These are phyloP conservation scores for Grosmannia serpens DNA, from an alignment of 2,329 filamentous ascomycete species.

Conservation along the genomic window DNA sequence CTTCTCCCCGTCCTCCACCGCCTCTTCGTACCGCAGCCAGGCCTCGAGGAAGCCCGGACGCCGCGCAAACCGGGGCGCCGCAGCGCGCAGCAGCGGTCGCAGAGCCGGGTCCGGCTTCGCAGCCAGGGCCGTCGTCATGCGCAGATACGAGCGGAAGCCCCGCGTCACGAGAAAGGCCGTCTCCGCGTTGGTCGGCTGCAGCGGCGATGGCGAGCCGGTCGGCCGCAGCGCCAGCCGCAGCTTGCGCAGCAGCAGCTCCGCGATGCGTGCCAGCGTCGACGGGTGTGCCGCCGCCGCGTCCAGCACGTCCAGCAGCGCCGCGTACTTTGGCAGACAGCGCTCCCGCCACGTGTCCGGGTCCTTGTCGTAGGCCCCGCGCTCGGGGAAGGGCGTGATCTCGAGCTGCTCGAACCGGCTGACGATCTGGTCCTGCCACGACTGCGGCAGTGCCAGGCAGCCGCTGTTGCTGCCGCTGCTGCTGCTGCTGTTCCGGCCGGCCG, in stretches of 20 bases:
- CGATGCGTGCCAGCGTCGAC: constrained; percentile 46
- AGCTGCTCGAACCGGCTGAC: constrained; percentile 56
- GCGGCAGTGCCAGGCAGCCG: constrained; percentile 41
- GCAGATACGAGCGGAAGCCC: constrained; percentile 62
- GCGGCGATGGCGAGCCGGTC: constrained; percentile 33
- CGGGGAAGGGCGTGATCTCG: constrained; percentile 53
- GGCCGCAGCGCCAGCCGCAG: constrained; percentile 53
- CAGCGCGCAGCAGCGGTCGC: constrained; percentile 54
- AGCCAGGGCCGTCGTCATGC: constrained; percentile 45
- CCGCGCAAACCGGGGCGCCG: constrained; percentile 54
- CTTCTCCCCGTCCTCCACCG: constrained; percentile 29
- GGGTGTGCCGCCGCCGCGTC: constrained; percentile 52
- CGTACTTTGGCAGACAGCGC: constrained; percentile 55
- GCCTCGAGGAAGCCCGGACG: constrained; percentile 56
- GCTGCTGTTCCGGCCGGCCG: constrained; percentile 9
- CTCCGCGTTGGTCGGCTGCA: constrained; percentile 36
- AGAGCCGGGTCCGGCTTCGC: constrained; percentile 47
- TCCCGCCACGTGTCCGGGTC: constrained; percentile 51
- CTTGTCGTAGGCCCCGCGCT: constrained; percentile 50
- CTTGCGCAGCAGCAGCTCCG: constrained; percentile 53
- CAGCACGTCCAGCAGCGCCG: constrained; percentile 53
- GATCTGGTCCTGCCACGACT: constrained; percentile 64
- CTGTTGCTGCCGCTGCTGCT: constrained; percentile 13
- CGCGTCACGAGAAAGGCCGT: constrained; percentile 64
- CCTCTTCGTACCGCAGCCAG: constrained; percentile 43